Base-by-base conservation (phyloP, 2,329 filamentous ascomycete genomes). In the Fusarium bulbicola region DNA sequence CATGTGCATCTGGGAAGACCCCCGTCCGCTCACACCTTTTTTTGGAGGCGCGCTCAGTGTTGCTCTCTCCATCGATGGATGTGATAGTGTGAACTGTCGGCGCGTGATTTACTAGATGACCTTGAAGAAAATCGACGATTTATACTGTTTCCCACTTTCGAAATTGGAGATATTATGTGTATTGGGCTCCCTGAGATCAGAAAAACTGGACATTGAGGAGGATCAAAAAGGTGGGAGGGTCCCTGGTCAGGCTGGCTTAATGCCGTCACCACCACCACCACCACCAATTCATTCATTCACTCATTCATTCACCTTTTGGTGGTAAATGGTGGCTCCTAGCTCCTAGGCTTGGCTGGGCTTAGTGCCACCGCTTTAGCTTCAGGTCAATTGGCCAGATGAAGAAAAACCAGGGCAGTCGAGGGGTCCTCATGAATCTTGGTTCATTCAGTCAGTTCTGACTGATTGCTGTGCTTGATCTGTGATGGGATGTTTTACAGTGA, bases 1-100 rank as follows among this genome's bases (percentile, higher is more conserved):
- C 65, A 66, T 60, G 49, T 69, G n/a, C 42, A 60, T 64, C 61
- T 50, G 47, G 56, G 56, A 52, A 47, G 54, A 52, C 69, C 64
- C 69, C 69, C 52, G 70, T 73, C 70, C 64, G 70, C 70, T 73
- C 70, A 73, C 61, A 73, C 70, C 61, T 73, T 64, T 68, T 56
- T 56, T 68, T 68, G 40, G 18, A 73, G 57, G 26, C 47, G 53
- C 47, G 47, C 47, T 62, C 66, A 36, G 63, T 68, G 57, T 26
- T 50, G 21, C 26, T 43, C n/a, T 47, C 13, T 47, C 30, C n/a
- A 58, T 63, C 26, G 34, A 37, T 11, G 45, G 45, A 21, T 24
- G 34, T 39, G 42, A 63, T 42, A 53, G 47, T 40, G 52, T 50
- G 56, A 42, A 46, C 26, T 21, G 32, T 21, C n/a, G 42, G 32